Evolutionary conservation across 2,329 filamentous ascomycete genomes (phyloP).

Genomic region (Cladosporium oxysporum): DNA sequence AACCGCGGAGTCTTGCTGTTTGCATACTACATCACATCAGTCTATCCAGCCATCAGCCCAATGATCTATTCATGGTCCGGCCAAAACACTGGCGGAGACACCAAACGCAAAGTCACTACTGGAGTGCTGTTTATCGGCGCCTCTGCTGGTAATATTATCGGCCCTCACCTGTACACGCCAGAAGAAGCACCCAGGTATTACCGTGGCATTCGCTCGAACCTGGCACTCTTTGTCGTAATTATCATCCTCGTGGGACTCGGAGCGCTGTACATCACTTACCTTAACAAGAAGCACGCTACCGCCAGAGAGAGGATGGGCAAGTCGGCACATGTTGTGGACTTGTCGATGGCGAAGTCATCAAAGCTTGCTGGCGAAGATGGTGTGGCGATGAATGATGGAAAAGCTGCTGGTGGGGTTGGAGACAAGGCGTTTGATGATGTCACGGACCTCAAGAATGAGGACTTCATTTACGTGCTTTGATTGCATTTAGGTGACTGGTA

Average conservation of each 20-base stretch:
- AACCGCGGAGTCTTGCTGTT: constrained; percentile 55
- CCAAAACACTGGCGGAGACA: constrained; percentile 68
- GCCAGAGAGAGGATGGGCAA: constrained; percentile 61
- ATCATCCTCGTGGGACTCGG: constrained; percentile 52
- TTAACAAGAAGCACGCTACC: constrained; percentile 59
- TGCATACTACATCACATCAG: constrained; percentile 62
- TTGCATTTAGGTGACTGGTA: neutral
- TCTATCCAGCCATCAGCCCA: constrained; percentile 62
- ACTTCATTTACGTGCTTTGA: constrained; percentile 62
- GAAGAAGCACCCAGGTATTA: constrained; percentile 60
- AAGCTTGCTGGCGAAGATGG: constrained; percentile 40
- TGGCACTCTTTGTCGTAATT: constrained; percentile 63
- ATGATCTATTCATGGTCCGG: constrained; percentile 61
- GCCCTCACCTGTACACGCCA: constrained; percentile 64
- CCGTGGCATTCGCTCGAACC: constrained; percentile 60
- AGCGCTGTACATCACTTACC: constrained; percentile 51
- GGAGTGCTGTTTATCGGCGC: constrained; percentile 66
- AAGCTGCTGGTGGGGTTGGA: constrained; percentile 36
- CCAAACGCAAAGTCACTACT: constrained; percentile 68
- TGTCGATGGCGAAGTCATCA: constrained; percentile 57
- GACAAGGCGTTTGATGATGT: constrained; percentile 60
- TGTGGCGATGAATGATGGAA: constrained; percentile 33
- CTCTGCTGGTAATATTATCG: constrained; percentile 59
- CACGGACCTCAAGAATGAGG: constrained; percentile 63
- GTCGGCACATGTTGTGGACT: constrained; percentile 58